Percentiles rank a stretch among this genome's conserved stretches.
phyloP scores from a whole-genome alignment of 1,284 basidiomycete species.

The Anthracocystis walkeri region DNA sequence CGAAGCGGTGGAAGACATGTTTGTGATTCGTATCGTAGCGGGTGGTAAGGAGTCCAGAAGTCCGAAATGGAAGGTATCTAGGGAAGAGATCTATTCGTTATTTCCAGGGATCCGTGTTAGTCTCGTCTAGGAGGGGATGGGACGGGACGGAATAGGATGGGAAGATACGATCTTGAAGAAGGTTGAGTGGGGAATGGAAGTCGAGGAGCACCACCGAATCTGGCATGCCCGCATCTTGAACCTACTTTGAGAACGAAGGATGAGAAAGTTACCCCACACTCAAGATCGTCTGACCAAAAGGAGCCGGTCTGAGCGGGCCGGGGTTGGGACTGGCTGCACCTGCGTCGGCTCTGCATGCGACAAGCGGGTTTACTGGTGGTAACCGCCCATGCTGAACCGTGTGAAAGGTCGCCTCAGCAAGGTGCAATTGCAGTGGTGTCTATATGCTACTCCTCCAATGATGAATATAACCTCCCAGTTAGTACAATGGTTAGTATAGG shows the following conservation, averaged over 20 bases:
- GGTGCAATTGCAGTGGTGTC: too few species aligned
- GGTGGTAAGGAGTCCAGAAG: neutral
- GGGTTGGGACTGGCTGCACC: too few species aligned
- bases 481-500: constrained; percentile 32
- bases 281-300: neutral
- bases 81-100: neutral
- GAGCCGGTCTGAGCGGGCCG: neutral
- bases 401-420: constrained; percentile 4
- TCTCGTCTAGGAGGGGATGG: too few species aligned
- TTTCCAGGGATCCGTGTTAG: too few species aligned
- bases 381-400: neutral
- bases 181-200: too few species aligned
- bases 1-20: constrained; percentile 27
- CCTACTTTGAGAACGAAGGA: neutral
- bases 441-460: too few species aligned
- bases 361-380: neutral
- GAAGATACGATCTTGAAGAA: neutral
- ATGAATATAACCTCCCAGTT: constrained; percentile 12
- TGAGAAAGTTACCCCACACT: constrained; percentile 6
- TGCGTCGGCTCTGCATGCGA: constrained; percentile 5
- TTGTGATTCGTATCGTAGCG: neutral
- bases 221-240: constrained; percentile 1
- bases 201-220: too few species aligned
- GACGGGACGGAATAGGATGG: neutral
- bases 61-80: constrained; percentile 1